Conservation (phyloP, 495 filamentous ascomycete genomes). For the Tuber aestivum region DNA sequence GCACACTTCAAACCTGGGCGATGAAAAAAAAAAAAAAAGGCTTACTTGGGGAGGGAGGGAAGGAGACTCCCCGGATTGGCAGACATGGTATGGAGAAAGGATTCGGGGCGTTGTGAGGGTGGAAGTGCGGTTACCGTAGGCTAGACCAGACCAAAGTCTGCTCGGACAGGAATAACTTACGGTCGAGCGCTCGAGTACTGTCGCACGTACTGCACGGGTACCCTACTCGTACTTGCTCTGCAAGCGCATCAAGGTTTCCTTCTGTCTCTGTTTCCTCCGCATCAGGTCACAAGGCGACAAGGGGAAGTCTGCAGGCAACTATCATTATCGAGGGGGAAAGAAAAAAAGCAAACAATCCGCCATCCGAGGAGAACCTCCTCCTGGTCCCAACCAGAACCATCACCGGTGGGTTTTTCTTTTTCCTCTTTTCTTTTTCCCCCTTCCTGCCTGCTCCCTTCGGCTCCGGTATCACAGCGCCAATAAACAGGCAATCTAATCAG, state of each 20-base stretch:
- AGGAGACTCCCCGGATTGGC: neutral
- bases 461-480: neutral
- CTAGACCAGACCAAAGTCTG: neutral
- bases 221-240: neutral
- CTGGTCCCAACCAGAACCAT: neutral
- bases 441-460: neutral
- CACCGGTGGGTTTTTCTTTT: neutral
- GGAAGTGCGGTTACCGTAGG: neutral
- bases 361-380: neutral
- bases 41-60: neutral
- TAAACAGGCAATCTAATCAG: neutral
- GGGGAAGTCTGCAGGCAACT: neutral
- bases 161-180: neutral
- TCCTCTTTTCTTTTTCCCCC: neutral
- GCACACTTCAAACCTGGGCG: neutral
- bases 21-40: neutral
- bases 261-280: neutral
- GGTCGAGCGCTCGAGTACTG: neutral
- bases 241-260: neutral
- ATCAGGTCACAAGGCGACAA: neutral
- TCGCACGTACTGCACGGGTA: too few species aligned
- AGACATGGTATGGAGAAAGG: neutral
- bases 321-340: neutral
- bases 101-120: neutral
- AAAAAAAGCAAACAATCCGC: slow-evolving; percentile 6